These are phyloP conservation scores for Sarocladium brachiariae DNA, from an alignment of 2,329 filamentous ascomycete genomes.

Conservation along the genomic window DNA sequence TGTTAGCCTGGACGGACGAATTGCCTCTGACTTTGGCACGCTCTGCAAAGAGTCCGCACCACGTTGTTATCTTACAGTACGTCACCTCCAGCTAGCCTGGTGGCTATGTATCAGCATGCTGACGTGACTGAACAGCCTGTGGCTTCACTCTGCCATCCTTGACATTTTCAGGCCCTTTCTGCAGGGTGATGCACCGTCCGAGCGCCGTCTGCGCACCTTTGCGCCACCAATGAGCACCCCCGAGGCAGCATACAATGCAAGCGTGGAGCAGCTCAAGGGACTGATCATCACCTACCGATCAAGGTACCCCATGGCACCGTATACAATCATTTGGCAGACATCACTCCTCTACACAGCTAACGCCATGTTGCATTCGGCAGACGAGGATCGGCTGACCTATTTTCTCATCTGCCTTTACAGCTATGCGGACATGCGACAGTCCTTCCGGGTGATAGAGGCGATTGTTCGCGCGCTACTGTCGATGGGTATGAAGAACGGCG, in stretches of 20 bases:
- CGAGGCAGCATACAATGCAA: slow-evolving; percentile 25
- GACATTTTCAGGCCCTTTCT: slow-evolving; percentile 26
- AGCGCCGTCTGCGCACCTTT: slow-evolving; percentile 24
- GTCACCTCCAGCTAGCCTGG: slow-evolving; percentile 13
- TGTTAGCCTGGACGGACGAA: slow-evolving; percentile 29
- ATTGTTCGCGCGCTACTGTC: slow-evolving; percentile 28
- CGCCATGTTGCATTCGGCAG: slow-evolving; percentile 24
- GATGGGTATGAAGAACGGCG: slow-evolving; percentile 26
- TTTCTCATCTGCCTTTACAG: slow-evolving; percentile 31
- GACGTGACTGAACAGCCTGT: slow-evolving; percentile 24
- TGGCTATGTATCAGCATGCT: not conserved
- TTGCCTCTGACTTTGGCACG: slow-evolving; percentile 22
- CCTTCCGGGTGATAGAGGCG: slow-evolving; percentile 28
- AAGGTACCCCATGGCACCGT: slow-evolving; percentile 24
- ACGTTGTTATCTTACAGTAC: slow-evolving; percentile 31
- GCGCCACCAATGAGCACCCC: slow-evolving; percentile 21
- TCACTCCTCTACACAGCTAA: slow-evolving; percentile 33
- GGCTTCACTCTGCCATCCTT: slow-evolving; percentile 31
- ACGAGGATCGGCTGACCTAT: slow-evolving; percentile 25
- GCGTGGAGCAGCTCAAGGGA: slow-evolving; percentile 30
- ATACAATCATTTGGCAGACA: slow-evolving; percentile 33
- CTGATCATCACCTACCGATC: slow-evolving; percentile 29
- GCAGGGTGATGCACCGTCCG: slow-evolving; percentile 4
- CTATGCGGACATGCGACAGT: slow-evolving; percentile 27
- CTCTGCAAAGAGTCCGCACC: slow-evolving; percentile 21